Evolutionary conservation across 805 yeast genomes (phyloP).

Genomic region (Saccharomyces kudriavzevii): DNA sequence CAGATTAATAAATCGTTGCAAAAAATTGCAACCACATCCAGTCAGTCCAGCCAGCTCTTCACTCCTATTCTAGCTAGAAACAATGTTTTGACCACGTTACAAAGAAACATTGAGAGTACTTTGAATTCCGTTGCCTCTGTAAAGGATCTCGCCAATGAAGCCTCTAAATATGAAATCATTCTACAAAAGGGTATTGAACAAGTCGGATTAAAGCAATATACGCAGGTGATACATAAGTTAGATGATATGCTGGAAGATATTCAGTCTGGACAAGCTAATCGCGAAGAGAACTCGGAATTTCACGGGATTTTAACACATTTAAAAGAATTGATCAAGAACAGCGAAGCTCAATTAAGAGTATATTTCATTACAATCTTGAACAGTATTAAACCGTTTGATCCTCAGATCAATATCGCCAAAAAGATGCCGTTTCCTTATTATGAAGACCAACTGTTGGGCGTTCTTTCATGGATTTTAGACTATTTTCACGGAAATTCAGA

Average conservation of each 20-base stretch:
- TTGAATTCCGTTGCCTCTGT: slow-evolving; percentile 39
- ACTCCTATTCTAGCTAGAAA: slow-evolving; percentile 65
- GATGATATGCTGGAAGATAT: slow-evolving; percentile 40
- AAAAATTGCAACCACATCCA: slow-evolving; percentile 33
- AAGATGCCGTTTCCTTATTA: slow-evolving; percentile 37
- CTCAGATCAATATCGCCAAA: slow-evolving; percentile 34
- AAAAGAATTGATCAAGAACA: slow-evolving; percentile 44
- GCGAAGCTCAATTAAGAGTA: slow-evolving; percentile 46
- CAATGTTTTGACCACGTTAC: slow-evolving; percentile 45
- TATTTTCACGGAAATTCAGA: slow-evolving; percentile 36
- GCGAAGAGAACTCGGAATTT: slow-evolving; percentile 37
- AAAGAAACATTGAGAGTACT: slow-evolving; percentile 50
- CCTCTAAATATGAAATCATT: slow-evolving; percentile 34
- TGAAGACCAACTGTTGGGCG: slow-evolving; percentile 31
- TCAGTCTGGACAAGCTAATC: slow-evolving; percentile 20
- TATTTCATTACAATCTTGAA: slow-evolving; percentile 42
- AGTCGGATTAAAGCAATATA: slow-evolving; percentile 30
- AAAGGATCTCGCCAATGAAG: slow-evolving; percentile 43
- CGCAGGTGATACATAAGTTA: slow-evolving; percentile 37
- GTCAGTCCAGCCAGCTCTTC: slow-evolving; percentile 38
- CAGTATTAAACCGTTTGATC: slow-evolving; percentile 39
- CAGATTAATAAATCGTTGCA: slow-evolving; percentile 49
- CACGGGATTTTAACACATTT: slow-evolving; percentile 60
- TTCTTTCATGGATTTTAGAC: slow-evolving; percentile 36
- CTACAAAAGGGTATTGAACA: slow-evolving; percentile 29